These are phyloP conservation scores for Halteria grandinella DNA, from an alignment of 73 alveolate species.

Conservation along the genomic window DNA sequence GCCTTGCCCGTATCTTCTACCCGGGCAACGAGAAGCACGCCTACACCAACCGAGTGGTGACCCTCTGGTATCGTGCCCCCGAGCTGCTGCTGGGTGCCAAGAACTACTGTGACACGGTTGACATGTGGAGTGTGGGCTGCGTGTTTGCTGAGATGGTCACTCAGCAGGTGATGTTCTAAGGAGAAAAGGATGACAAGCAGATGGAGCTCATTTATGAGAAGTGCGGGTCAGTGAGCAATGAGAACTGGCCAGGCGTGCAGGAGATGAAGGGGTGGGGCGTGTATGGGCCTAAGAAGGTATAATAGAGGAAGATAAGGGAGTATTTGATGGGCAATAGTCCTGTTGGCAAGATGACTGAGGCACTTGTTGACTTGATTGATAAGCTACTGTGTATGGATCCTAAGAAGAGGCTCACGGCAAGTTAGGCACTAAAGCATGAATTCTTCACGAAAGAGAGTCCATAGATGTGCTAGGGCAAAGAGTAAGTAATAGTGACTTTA, in stretches of 20 bases:
- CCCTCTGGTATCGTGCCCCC: slow-evolving; percentile 97
- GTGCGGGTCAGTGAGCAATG: slow-evolving; percentile 95
- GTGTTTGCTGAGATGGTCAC: slow-evolving; percentile 90
- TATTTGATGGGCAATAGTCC: slow-evolving; percentile 65
- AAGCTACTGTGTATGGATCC: slow-evolving; percentile 89
- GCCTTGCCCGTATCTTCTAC: slow-evolving; percentile 66
- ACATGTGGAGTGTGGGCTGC: slow-evolving; percentile 96
- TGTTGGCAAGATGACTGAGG: slow-evolving; percentile 65
- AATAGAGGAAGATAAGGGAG: slow-evolving; percentile 77
- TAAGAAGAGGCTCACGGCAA: slow-evolving; percentile 83
- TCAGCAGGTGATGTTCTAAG: slow-evolving; percentile 80
- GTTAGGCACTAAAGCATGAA: slow-evolving; percentile 87
- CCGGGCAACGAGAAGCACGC: slow-evolving; percentile 53
- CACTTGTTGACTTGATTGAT: slow-evolving; percentile 85
- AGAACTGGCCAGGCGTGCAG: slow-evolving; percentile 93
- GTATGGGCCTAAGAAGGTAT: slow-evolving; percentile 75
- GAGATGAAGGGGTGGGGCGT: slow-evolving; percentile 73
- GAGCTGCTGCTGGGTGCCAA: slow-evolving; percentile 87
- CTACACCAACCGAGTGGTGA: slow-evolving; percentile 86
- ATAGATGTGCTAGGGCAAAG: slow-evolving; percentile 62
- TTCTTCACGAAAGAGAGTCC: slow-evolving; percentile 85
- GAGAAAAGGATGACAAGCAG: slow-evolving; percentile 87
- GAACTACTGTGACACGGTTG: slow-evolving; percentile 85
- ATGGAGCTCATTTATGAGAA: slow-evolving; percentile 87
- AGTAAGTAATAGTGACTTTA: slow-evolving; percentile 50